Evolutionary conservation across 1,284 basidiomycete genomes (phyloP), one percentile per base, ranked within the genome.

Genomic region (Boletus semigastroideus): DNA sequence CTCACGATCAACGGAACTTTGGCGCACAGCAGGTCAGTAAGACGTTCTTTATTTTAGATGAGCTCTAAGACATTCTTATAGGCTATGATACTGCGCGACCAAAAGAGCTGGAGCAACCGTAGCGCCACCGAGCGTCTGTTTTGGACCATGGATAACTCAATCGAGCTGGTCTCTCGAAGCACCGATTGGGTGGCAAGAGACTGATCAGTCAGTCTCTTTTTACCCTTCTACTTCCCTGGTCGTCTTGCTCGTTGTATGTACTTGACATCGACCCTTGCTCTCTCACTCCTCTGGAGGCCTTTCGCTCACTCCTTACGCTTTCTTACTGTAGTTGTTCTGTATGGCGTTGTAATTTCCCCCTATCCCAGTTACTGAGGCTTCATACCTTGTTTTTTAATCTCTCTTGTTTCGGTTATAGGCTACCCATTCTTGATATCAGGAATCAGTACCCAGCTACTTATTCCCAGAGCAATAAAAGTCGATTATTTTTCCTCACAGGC

Each of bases 1-100:
- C 87, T 27, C 83, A 88, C 62, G 92, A 95, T 70, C 88, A 92
- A 64, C 79, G 92, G 51, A 95, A 95, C 70, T 92, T 92, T 70
- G 92, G 92, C 44, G 93, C 93, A 52, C 94, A 97, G 68, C 92
- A 94, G 83, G 90, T 92, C 59, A 56, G 79, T 74, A 25, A 13
- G 44, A 27, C 19, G 48, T 17, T 37, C 19, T 25, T 38, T 17
- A 34, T 56, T 27, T 40, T 41, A 37, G 19, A 12, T 7, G 19
- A 33, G 8, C 2, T 36, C 20, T n/a, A n/a, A 42, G 17, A 14
- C 13, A 34, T 49, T 49, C 47, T 49, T 42, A 9, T 64, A 95
- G 87, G 92, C 93, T 19, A 93, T 95, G 83, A 92, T 97, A 53
- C 75, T 97, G 16, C 80, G 94, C 31, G 88, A 94, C 63, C 94